Percentiles rank a stretch among this genome's conserved stretches.
Conservation (phyloP, 208 protist genomes). For the Angomonas ambiguus region DNA sequence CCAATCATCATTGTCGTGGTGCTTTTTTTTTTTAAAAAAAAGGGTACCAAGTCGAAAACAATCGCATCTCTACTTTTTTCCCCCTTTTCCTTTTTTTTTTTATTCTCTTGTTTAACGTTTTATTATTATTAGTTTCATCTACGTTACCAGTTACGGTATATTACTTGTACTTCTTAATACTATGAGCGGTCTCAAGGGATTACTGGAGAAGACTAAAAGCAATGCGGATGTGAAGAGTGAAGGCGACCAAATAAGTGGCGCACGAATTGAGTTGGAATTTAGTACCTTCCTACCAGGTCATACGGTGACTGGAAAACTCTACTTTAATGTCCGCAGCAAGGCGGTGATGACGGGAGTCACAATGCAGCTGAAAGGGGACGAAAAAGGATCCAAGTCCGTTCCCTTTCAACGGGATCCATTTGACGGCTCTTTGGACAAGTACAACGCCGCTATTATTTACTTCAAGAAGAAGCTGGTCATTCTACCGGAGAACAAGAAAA, state of each 20-base stretch:
- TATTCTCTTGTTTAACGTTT: neutral
- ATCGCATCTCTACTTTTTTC: too few species aligned
- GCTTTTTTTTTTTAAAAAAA: slow-evolving; percentile 6
- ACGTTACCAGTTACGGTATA: neutral
- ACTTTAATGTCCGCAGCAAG: neutral
- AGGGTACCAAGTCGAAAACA: too few species aligned
- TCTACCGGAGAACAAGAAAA: neutral
- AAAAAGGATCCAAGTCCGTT: neutral
- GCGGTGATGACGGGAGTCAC: neutral
- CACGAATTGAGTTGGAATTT: neutral
- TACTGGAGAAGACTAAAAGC: neutral
- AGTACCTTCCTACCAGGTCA: neutral
- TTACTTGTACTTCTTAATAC: neutral
- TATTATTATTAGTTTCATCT: neutral
- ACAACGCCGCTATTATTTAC: neutral
- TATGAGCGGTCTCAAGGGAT: neutral
- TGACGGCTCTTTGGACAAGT: neutral
- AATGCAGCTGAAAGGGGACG: neutral
- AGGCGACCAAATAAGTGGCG: neutral
- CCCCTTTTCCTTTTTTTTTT: slow-evolving; percentile 7
- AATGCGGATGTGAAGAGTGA: neutral
- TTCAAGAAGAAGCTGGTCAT: neutral
- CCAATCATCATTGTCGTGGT: too few species aligned
- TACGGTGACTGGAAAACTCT: neutral
- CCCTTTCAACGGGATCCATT: neutral